Base-by-base conservation (phyloP, 2,329 filamentous ascomycete genomes). In the Exserohilum rostratum region DNA sequence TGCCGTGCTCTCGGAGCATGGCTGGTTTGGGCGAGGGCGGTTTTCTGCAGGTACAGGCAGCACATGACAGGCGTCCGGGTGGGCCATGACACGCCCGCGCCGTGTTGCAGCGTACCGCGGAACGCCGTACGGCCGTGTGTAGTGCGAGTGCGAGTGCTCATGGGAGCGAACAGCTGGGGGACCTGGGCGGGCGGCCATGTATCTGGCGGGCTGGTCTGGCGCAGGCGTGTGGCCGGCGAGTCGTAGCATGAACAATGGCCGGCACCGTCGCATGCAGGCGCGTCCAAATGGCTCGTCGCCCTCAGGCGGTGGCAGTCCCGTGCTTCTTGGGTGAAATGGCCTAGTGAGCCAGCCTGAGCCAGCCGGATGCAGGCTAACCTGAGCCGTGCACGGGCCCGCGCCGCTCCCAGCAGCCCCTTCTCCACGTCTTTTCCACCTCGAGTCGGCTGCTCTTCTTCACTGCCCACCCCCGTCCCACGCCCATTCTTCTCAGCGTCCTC, bases 381-480 rank as follows among this genome's bases (percentile, higher is more conserved):
- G 46, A 40, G 48, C n/a, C 18, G 51, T 50, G 55, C 57, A 57
- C 63, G 34, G 25, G 39, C 47, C 37, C 48, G 60, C 52, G 47
- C 48, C 50, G 62, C 53, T 58, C 51, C 61, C 53, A 61, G 55
- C 53, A 55, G 61, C 60, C 63, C 60, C 62, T 61, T 60, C 63
- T 61, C 55, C 55, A 57, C 54, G 54, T 60, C 64, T 64, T 60
- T 64, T 64, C 61, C 53, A 59, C 58, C 57, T 62, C 60, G 63
- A 66, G 61, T 55, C 63, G 61, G 59, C 62, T 55, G 45, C 57
- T 66, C 64, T 60, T 58, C 61, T 65, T 55, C 53, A 50, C 54
- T 55, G 48, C 49, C 60, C 61, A 42, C 48, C 55, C 46, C 47
- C 37, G 35, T 31, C 51, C 46, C 51, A 54, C 65, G 55, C 44